Conservation (phyloP, 129 eudicot species). For the Rutidosis leptorrhynchoides region DNA sequence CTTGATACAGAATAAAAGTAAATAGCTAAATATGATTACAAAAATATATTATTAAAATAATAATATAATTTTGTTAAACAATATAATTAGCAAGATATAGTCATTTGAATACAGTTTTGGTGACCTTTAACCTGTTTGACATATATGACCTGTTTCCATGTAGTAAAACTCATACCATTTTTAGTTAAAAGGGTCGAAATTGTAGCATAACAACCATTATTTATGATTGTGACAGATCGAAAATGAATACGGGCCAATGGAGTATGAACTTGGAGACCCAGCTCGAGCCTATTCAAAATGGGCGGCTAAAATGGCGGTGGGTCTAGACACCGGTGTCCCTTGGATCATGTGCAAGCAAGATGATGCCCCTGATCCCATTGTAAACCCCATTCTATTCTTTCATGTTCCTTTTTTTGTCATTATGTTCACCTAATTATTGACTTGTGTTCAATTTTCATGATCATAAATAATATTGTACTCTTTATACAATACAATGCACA, state of each 20-base stretch:
- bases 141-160: not conserved
- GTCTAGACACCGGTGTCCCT: slow-evolving; percentile 82
- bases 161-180: not conserved
- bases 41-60: not conserved
- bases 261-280: slow-evolving; percentile 86
- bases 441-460: slow-evolving; percentile 28
- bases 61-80: not conserved
- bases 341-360: slow-evolving; percentile 99
- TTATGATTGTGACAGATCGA: slow-evolving; percentile 61
- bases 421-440: slow-evolving; percentile 26
- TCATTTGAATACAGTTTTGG: not conserved
- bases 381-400: slow-evolving; percentile 37
- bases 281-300: slow-evolving; percentile 75
- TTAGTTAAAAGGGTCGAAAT: not conserved
- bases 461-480: slow-evolving; percentile 26
- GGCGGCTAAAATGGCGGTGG: slow-evolving; percentile 97
- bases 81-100: not conserved
- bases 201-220: not conserved
- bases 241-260: slow-evolving; percentile 98
- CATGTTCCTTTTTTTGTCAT: slow-evolving; percentile 36
- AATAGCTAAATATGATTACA: not conserved
- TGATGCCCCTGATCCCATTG: slow-evolving; percentile 99
- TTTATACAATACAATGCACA: slow-evolving; percentile 43
- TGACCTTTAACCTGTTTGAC: not conserved
- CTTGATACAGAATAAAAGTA: not conserved